Percentiles rank a stretch among this genome's conserved stretches.
Conservation (phyloP, 176 grass and related monocot species). For the Oryza officinalis region DNA sequence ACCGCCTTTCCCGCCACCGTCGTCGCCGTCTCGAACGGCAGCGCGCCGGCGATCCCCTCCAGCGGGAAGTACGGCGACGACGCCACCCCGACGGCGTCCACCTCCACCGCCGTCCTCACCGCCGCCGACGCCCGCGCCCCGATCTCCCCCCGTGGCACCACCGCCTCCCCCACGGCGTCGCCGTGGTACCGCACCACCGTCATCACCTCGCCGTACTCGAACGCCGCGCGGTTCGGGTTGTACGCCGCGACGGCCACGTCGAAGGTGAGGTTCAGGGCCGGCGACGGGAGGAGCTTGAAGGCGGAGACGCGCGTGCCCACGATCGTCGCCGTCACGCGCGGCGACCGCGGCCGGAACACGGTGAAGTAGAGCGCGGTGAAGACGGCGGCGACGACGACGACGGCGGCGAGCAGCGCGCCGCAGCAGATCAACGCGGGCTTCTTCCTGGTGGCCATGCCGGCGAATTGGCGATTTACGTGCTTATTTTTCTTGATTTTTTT, state of each 20-base stretch:
- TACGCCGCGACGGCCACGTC: slow-evolving; percentile 37
- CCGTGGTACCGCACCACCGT: slow-evolving; percentile 66
- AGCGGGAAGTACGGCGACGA: not conserved
- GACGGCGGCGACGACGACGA: slow-evolving; percentile 34
- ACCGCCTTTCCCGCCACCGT: slow-evolving; percentile 45
- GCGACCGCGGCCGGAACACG: slow-evolving; percentile 58
- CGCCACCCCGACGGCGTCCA: slow-evolving; percentile 16
- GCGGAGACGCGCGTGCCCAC: not conserved
- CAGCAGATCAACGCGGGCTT: slow-evolving; percentile 44
- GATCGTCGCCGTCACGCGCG: slow-evolving; percentile 34
- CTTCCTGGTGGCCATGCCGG: not conserved
- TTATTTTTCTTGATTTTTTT: not conserved
- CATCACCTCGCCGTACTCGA: slow-evolving; percentile 49
- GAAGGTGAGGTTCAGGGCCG: slow-evolving; percentile 40
- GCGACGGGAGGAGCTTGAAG: not conserved
- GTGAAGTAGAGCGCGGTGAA: slow-evolving; percentile 64
- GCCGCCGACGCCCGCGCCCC: slow-evolving; percentile 35
- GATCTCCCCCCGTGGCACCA: slow-evolving; percentile 45
- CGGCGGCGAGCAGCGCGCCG: slow-evolving; percentile 16
- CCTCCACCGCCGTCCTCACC: not conserved
- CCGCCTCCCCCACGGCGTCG: slow-evolving; percentile 39
- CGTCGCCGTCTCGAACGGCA: slow-evolving; percentile 48
- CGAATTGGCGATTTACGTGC: not conserved
- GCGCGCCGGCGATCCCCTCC: not conserved
- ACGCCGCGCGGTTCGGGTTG: slow-evolving; percentile 82